Evolutionary conservation across 805 yeast species (phyloP).

Genomic region (Starmerella cellae): DNA sequence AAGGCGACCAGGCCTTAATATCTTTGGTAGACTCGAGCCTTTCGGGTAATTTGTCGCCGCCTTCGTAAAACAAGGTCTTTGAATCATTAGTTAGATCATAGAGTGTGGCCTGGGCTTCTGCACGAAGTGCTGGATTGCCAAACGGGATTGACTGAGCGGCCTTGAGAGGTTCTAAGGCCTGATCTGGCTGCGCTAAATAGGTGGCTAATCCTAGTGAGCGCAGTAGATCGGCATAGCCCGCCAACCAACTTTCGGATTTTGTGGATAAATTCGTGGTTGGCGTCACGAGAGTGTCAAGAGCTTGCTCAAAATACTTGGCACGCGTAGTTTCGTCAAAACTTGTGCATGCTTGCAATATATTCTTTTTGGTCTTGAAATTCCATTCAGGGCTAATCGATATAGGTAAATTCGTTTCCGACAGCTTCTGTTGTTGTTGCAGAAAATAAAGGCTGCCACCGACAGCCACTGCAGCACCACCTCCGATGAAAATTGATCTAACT

Average conservation of each 20-base stretch:
- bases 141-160: constrained; percentile 22
- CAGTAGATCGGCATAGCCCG: constrained; percentile 27
- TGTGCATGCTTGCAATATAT: constrained; percentile 14
- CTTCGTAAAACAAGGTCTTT: not conserved
- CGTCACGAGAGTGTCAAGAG: constrained; percentile 19
- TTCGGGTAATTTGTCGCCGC: not conserved
- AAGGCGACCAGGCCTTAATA: constrained; percentile 8
- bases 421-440: constrained; percentile 12
- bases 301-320: constrained; percentile 17
- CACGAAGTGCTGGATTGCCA: constrained; percentile 21
- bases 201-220: constrained; percentile 23
- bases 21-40: constrained; percentile 5
- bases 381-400: constrained; percentile 18
- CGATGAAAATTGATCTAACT: constrained; percentile 14
- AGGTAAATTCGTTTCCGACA: not conserved
- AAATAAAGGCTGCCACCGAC: constrained; percentile 15
- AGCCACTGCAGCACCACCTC: constrained; percentile 16
- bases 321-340: constrained; percentile 6
- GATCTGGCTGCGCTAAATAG: constrained; percentile 4
- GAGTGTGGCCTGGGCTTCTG: constrained; percentile 20
- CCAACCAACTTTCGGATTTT: constrained; percentile 24
- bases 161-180: constrained; percentile 21
- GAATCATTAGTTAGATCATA: constrained; percentile 10
- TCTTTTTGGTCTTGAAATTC: constrained; percentile 16
- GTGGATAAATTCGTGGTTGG: constrained; percentile 16